Percentiles rank a stretch among this genome's conserved stretches.
phyloP scores from a whole-genome alignment of 108 stramenopile genomes.

The Skeletonema costatum region DNA sequence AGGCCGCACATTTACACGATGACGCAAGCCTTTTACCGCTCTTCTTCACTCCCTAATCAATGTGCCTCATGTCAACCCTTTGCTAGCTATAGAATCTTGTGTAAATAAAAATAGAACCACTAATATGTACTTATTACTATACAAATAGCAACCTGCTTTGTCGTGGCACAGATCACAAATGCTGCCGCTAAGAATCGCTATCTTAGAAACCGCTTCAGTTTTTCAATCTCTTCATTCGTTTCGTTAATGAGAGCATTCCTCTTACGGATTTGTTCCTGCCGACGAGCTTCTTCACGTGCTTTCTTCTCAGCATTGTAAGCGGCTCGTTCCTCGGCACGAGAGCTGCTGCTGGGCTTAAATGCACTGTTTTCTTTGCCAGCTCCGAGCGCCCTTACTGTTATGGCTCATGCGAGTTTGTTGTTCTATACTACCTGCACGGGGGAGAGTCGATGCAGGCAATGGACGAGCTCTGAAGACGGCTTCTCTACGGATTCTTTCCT shows the following conservation, averaged over 20 bases:
- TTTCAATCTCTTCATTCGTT: constrained; percentile 22
- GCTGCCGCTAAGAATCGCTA: neutral
- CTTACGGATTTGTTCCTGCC: constrained; percentile 5
- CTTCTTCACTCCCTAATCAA: neutral
- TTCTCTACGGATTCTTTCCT: constrained; percentile 22
- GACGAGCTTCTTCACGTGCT: constrained; percentile 11
- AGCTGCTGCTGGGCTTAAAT: constrained; percentile 10
- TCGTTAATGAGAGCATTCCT: constrained; percentile 16
- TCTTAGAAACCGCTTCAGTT: constrained; percentile 14
- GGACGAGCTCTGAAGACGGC: constrained; percentile 44
- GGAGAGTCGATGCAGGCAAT: constrained; percentile 23
- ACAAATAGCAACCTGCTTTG: neutral
- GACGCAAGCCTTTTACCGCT: neutral
- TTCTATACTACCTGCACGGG: neutral
- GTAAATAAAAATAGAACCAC: neutral
- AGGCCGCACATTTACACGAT: neutral
- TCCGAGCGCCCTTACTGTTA: neutral
- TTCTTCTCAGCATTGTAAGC: constrained; percentile 23
- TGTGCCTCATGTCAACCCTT: neutral
- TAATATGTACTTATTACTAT: neutral
- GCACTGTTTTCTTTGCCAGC: constrained; percentile 18
- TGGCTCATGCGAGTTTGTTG: neutral
- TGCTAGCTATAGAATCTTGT: neutral
- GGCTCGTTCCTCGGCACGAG: constrained; percentile 32
- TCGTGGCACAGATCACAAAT: neutral